Base-by-base conservation (phyloP, 148 eudicot species). In the Vaccinium darrowii region DNA sequence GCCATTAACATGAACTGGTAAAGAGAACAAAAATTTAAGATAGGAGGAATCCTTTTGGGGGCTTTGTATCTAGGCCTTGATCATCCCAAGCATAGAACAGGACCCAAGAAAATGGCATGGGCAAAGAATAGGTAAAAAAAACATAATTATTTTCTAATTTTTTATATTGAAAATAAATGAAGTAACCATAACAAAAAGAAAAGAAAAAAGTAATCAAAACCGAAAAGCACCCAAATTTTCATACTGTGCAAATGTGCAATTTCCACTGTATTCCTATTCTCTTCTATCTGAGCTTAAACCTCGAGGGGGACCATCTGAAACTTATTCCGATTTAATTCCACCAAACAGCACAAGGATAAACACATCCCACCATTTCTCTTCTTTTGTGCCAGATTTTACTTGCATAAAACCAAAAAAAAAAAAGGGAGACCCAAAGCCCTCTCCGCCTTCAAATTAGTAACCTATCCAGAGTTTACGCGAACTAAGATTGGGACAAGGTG, bases 321-420 rank as follows among this genome's bases (percentile, higher is more conserved):
- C 69, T 84, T 85, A 85, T 85, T 82, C 86, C 86, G 72, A 88
- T 85, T 83, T 65, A 81, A 82, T 76, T 87, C 84, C 86, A 58
- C n/a, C 81, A 78, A 58, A 78, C 43, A 43, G 72, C 87, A 49
- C 30, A 0, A 77, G 25, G 76, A 82, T 36, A 63, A 30, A 58
- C 82, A 76, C 33, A 67, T 14, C 71, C 67, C 85, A 54, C 47
- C 78, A 51, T 57, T 39, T 81, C 85, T 79, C 86, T 76, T 75
- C 81, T 79, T 63, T 21, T 18, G 56, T 84, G 53, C 82, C 82
- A 58, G 7, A 79, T 57, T 73, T 81, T 72, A 80, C 76, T 69
- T n/a, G 23, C 39, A 60, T 54, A 84, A 76, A 72, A 75, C 56
- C 21, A 43, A 43, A 43, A 43, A 83, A 19, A 21, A 19, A 21